Evolutionary conservation across 768 basidiomycete species (phyloP).

Genomic region (Mycena galericulata): DNA sequence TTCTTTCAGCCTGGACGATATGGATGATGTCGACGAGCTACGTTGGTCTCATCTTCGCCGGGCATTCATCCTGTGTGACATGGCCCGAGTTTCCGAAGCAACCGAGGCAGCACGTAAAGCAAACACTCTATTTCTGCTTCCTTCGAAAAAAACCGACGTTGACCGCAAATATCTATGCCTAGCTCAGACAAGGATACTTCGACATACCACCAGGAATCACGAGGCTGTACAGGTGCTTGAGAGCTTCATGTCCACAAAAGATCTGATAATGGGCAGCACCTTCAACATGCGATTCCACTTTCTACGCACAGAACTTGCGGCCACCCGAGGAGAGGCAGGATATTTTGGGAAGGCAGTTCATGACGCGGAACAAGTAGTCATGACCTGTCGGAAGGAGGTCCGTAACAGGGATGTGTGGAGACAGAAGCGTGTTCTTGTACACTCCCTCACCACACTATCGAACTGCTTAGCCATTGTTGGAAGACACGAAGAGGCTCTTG

Average conservation of each 20-base stretch:
- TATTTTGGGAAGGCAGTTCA: background rate
- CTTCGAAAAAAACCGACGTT: too few species aligned
- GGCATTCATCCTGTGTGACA: background rate
- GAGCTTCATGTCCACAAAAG: background rate
- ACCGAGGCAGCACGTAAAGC: background rate
- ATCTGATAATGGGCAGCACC: background rate
- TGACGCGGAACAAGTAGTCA: background rate
- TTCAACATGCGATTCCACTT: background rate
- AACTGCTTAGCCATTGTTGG: conserved; percentile 5
- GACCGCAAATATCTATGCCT: too few species aligned
- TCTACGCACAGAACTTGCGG: conserved; percentile 2
- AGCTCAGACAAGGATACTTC: background rate
- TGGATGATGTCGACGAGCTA: background rate
- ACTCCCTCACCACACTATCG: background rate
- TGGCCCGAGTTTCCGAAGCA: background rate
- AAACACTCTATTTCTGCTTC: background rate
- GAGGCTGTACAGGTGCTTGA: background rate
- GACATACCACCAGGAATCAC: background rate
- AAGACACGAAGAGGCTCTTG: background rate
- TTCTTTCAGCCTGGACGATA: too few species aligned
- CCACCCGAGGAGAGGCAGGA: background rate
- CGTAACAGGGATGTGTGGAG: background rate
- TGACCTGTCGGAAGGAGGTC: background rate
- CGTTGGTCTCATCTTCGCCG: background rate
- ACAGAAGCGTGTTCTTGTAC: background rate